Conservation (phyloP, 768 basidiomycete species). For the Suillus subaureus region DNA sequence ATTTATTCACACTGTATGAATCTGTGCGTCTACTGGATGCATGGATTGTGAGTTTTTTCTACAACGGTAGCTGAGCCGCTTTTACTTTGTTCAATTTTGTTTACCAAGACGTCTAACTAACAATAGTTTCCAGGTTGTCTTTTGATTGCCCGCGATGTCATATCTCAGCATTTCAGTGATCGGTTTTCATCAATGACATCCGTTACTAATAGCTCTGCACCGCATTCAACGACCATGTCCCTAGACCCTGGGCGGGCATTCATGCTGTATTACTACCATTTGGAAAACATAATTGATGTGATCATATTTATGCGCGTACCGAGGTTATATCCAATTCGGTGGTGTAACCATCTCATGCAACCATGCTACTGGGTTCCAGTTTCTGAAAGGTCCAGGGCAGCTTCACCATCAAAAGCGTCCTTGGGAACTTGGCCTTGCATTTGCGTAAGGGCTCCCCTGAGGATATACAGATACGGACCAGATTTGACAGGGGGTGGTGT, state of each 20-base stretch:
- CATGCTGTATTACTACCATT: conserved; percentile 10
- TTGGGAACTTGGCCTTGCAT: conserved; percentile 84
- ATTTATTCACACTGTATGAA: conserved; percentile 80
- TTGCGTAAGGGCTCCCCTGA: conserved; percentile 83
- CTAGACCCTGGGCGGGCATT: background rate
- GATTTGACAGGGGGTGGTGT: conserved; percentile 76
- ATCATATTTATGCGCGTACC: background rate
- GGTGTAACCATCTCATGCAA: too few species aligned
- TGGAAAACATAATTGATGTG: background rate
- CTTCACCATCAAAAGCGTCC: conserved; percentile 75
- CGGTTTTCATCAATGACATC: background rate
- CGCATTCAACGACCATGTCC: background rate
- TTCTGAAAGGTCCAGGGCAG: background rate
- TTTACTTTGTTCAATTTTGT: conserved; percentile 4
- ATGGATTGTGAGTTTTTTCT: conserved; percentile 60
- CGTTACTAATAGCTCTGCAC: background rate
- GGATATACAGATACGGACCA: conserved; percentile 77
- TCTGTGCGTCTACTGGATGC: conserved; percentile 41
- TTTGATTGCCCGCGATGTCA: background rate
- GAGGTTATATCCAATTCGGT: too few species aligned
- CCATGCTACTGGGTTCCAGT: background rate
- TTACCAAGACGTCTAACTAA: conserved; percentile 14
- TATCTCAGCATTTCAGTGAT: background rate
- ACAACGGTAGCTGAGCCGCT: conserved; percentile 84
- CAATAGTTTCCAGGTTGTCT: background rate